Conservation (phyloP, 2,329 filamentous ascomycete species). For the Alternaria hordeiaustralica region DNA sequence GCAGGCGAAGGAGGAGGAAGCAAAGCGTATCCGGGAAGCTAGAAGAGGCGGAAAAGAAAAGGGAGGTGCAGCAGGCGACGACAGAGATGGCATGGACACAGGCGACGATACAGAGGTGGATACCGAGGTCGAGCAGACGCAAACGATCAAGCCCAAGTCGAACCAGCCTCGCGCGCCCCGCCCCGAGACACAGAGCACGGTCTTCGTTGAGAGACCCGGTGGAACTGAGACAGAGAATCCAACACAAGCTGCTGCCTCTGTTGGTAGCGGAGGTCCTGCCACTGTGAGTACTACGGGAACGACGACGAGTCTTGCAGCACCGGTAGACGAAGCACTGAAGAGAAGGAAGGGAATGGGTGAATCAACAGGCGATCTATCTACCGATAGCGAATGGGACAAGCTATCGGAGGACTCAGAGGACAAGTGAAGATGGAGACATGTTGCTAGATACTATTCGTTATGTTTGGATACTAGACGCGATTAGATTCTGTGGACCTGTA, state of each 20-base stretch:
- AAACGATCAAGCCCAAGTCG: slow-evolving; percentile 24
- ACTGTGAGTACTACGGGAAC: slow-evolving; percentile 40
- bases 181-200: slow-evolving; percentile 43
- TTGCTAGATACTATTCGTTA: slow-evolving; percentile 8
- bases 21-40: slow-evolving; percentile 52
- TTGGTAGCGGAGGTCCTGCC: slow-evolving; percentile 16
- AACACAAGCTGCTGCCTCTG: slow-evolving; percentile 19
- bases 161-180: slow-evolving; percentile 21
- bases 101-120: slow-evolving; percentile 56
- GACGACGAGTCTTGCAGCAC: slow-evolving; percentile 36
- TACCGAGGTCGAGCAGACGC: slow-evolving; percentile 43
- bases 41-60: slow-evolving; percentile 52
- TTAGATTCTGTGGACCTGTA: slow-evolving; percentile 11
- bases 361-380: slow-evolving; percentile 68
- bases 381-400: slow-evolving; percentile 98
- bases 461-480: slow-evolving; percentile 15
- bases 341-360: slow-evolving; percentile 55
- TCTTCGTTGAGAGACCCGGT: slow-evolving; percentile 40
- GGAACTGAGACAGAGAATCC: slow-evolving; percentile 24
- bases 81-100: slow-evolving; percentile 51
- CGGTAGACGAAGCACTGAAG: slow-evolving; percentile 49
- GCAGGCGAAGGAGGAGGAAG: slow-evolving; percentile 57
- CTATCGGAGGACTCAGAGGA: slow-evolving; percentile 65
- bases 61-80: slow-evolving; percentile 28
- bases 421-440: slow-evolving; percentile 29